A percentile compares a stretch with the other conserved stretches of the same genome.
Evolutionary conservation across 2,329 filamentous ascomycete genomes (phyloP).

Genomic region (Pseudogymnoascus sp.): DNA sequence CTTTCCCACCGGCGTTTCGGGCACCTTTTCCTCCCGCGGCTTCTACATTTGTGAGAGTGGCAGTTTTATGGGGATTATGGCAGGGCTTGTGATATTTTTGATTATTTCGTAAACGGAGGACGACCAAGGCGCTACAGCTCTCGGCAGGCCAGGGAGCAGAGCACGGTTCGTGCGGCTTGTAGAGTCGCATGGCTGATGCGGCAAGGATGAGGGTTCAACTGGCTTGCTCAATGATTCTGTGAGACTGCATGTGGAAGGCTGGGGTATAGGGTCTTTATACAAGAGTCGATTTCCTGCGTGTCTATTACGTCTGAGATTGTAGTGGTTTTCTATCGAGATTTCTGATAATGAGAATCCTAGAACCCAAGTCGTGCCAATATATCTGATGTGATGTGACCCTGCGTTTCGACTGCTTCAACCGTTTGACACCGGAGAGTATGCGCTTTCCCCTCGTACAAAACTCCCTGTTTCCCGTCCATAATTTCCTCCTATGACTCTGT

Average conservation of each 20-base stretch:
- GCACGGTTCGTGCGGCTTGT: neutral
- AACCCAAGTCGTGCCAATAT: neutral
- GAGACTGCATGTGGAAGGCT: conserved; percentile 2
- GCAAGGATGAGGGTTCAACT: neutral
- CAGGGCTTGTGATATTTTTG: neutral
- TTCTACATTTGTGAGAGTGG: neutral
- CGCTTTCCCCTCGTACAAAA: neutral
- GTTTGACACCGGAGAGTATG: neutral
- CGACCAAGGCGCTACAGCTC: conserved; percentile 3
- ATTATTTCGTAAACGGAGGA: conserved; percentile 1
- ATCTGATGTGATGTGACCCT: neutral
- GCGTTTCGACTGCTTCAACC: neutral
- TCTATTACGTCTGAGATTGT: conserved; percentile 4
- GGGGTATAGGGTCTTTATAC: conserved; percentile 2
- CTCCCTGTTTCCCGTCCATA: neutral
- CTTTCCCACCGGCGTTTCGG: conserved; percentile 8
- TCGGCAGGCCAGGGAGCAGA: neutral
- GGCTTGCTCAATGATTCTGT: conserved; percentile 2
- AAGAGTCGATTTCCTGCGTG: conserved; percentile 8
- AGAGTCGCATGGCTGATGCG: neutral
- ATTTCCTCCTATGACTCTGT: neutral
- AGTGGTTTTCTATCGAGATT: neutral
- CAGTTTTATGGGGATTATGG: neutral
- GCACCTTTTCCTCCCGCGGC: neutral
- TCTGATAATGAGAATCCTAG: conserved; percentile 7